Evolutionary conservation across 768 basidiomycete genomes (phyloP), one percentile per base, ranked within the genome.

Genomic region (Lactarius quietus): DNA sequence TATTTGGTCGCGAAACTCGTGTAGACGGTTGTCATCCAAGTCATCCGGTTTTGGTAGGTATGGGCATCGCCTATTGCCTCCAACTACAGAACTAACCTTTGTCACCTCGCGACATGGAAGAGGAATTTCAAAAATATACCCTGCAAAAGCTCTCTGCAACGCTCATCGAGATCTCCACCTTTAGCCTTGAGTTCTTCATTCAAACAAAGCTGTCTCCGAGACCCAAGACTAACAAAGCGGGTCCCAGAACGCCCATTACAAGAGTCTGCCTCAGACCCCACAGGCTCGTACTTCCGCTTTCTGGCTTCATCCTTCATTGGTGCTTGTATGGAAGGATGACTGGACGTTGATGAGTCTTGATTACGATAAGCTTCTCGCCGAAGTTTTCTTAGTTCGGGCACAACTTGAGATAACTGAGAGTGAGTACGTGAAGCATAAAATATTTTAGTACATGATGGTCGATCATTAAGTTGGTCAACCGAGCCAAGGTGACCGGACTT

Each of bases 371-470:
- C 20, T 41, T 67, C 66, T 73, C 95, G 74, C 67, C 80, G 80
- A n/a, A 96, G 83, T 70, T 86, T 89, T 45, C 78, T 82, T 12
- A 98, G 79, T 72, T 99, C 97, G 4, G 90, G 88, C 20, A 95
- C 80, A 4, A 98, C 82, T 74, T 99, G 96, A 2, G 94, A 82
- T 4, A 99, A 84, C 72, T 99, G 96, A 1, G 95, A 95, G 76
- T 99, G 96, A 0, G 96, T 99, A 36, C 96, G 82, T 0, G 97
- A 98, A 0, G 95, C 91, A 72, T 95, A 97, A 74, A 86, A 97
- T 66, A 98, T 88, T 80, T 93, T 91, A 41, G 85, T 89, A 72
- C 89, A 90, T 5, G 82, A 81, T 18, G 82, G 81, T 63, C 87
- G 79, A 66, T 87, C 87, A 53, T 72, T 69, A 23, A 78, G 78